phyloP scores from a whole-genome alignment of 2,329 filamentous ascomycete species.

The Beauveria australis region DNA sequence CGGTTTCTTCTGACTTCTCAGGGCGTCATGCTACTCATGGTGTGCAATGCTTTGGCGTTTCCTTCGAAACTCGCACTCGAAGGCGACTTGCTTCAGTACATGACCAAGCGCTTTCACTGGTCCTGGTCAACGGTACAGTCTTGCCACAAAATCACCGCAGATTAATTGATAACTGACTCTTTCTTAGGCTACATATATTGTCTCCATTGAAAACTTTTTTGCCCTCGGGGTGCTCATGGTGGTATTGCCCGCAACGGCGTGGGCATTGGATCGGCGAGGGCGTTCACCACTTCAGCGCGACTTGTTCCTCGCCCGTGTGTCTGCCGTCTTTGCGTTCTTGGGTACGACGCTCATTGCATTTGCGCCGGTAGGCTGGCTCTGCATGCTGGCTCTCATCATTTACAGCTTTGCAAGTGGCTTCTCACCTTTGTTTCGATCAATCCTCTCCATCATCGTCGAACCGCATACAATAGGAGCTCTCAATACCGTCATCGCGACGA shows the following conservation, averaged over 20 bases:
- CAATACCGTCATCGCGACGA: slow-evolving; percentile 42
- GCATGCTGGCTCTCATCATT: slow-evolving; percentile 34
- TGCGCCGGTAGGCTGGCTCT: slow-evolving; percentile 26
- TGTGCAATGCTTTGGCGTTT: slow-evolving; percentile 21
- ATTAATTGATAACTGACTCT: slow-evolving; percentile 3
- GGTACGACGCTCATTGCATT: slow-evolving; percentile 31
- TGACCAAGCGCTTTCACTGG: slow-evolving; percentile 42
- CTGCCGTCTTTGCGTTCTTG: slow-evolving; percentile 22
- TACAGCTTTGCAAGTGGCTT: slow-evolving; percentile 39
- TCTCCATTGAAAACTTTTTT: slow-evolving; percentile 29
- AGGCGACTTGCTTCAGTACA: slow-evolving; percentile 41
- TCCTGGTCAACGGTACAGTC: slow-evolving; percentile 33
- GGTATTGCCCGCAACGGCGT: slow-evolving; percentile 28
- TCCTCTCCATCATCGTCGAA: slow-evolving; percentile 46
- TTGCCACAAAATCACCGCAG: not conserved
- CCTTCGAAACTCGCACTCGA: slow-evolving; percentile 24
- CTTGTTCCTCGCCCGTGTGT: slow-evolving; percentile 29
- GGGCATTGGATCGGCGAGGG: slow-evolving; percentile 22
- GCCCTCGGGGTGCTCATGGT: slow-evolving; percentile 31
- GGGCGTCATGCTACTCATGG: slow-evolving; percentile 29
- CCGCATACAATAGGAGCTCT: slow-evolving; percentile 44
- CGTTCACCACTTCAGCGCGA: slow-evolving; percentile 30
- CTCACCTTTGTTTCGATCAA: slow-evolving; percentile 33
- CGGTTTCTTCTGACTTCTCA: slow-evolving; percentile 32
- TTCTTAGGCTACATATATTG: slow-evolving; percentile 31